Evolutionary conservation across 2,329 filamentous ascomycete genomes (phyloP), one percentile per base, ranked within the genome.

Genomic region (Calonectria pteridis): DNA sequence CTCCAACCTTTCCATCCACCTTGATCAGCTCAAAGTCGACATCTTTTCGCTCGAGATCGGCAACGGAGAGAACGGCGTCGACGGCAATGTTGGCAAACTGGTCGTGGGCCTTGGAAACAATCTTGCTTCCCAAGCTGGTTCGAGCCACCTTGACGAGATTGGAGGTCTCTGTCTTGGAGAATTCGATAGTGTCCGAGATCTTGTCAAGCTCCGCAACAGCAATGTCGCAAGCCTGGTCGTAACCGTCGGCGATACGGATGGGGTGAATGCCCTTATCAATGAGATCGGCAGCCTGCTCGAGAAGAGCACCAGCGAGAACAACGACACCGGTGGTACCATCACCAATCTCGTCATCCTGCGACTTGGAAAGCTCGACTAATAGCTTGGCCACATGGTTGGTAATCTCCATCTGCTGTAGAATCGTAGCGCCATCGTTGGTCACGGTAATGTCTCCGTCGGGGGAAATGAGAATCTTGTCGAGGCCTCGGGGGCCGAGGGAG

Each of bases 221-320:
- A 80, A 98, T 96, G 85, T 99, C 97, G 84, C 97, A 99, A 71
- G 97, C 97, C 82, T 98, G 93, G 84, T 99, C 97, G 87, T 98
- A 99, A 67, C 97, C 97, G 86, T 99, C 97, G 77, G 97, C 97
- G 87, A 99, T 98, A 80, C 97, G 91, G 84, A 99, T 99, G 75
- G 97, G 97, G 87, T 99, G 97, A 81, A 99, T 99, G 84, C 97
- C 97, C 91, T 99, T 99, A 90, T 99, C 97, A 85, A 99, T 98
- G 80, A 99, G 91, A 84, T 98, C 97, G 76, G 96, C 95, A 23
- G 97, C 97, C 87, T 98, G 96, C 87, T 99, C 97, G 75, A 99
- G 89, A 77, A 99, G 91, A 75, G 97, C 96, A 77, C 96, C 97
- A 18, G 97, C 97, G 79, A 99, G 88, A 63, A 99, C 97, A 66